Evolutionary conservation across 139 green algal genomes (phyloP).

Genomic region (Axilococcus clingmanii): DNA sequence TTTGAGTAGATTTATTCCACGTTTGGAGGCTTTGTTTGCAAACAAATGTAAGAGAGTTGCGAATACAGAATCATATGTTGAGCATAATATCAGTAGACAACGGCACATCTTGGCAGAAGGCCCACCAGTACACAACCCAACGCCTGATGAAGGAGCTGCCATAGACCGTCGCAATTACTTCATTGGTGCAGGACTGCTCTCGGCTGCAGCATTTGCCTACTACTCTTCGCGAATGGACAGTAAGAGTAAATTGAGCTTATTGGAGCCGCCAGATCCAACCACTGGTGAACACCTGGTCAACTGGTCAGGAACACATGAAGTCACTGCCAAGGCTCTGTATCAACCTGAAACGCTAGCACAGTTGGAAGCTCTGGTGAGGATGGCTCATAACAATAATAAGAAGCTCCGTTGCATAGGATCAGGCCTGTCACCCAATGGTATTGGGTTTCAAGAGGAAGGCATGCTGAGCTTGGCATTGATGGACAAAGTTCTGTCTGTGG

Average conservation of each 20-base stretch:
- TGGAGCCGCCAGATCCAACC: background rate
- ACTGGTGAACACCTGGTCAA: slow-evolving; percentile 56
- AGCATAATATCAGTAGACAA: too few species aligned
- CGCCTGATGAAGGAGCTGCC: background rate
- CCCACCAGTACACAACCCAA: background rate
- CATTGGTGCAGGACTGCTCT: background rate
- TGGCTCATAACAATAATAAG: slow-evolving; percentile 32
- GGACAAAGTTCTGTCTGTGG: slow-evolving; percentile 77
- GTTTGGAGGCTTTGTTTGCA: too few species aligned
- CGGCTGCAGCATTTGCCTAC: slow-evolving; percentile 8
- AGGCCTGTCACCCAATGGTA: slow-evolving; percentile 84
- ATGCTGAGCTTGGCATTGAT: slow-evolving; percentile 86
- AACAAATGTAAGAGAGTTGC: too few species aligned
- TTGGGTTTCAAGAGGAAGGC: slow-evolving; percentile 66
- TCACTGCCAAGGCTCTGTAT: slow-evolving; percentile 29
- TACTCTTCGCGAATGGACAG: slow-evolving; percentile 2
- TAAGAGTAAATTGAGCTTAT: background rate
- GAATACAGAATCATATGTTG: too few species aligned
- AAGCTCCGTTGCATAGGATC: slow-evolving; percentile 75
- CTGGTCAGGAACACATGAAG: slow-evolving; percentile 88
- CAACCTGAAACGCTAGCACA: slow-evolving; percentile 76
- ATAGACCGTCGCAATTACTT: background rate
- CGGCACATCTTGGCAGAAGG: too few species aligned
- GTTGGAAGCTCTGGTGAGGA: slow-evolving; percentile 62
- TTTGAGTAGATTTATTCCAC: too few species aligned